Base-by-base conservation (phyloP, 495 filamentous ascomycete species). In the Hypoxylon perforatum region DNA sequence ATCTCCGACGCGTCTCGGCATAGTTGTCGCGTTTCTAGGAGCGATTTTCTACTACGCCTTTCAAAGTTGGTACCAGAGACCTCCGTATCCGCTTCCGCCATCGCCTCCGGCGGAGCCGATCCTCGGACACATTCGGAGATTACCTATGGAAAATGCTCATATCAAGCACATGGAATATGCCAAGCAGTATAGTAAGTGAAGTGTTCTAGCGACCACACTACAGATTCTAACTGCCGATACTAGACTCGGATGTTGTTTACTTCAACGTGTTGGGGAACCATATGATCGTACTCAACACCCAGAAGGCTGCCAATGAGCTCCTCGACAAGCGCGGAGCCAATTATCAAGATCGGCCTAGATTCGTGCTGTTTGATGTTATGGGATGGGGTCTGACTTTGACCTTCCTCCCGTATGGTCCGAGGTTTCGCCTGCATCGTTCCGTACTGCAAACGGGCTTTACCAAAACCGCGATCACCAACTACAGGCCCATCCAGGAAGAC, bases 301-400 rank as follows among this genome's bases (percentile, higher is more conserved):
- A 76, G 23, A 57, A 72, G 39, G 69, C 76, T 2, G 77, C 80
- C 14, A 74, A 73, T 17, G 79, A 80, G 22, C 63, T 82, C n/a
- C 75, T 82, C 1, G 80, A 80, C 21, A 77, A 75, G 41, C 74
- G 78, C 3, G 80, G 80, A 0, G 73, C 75, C 12, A 79, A 77
- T 56, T 82, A 82, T 36, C 71, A 75, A 7, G 80, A 82, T 63
- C 70, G 80, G 11, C 80, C 80, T 1, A 72, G 75, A 30, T 82
- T 82, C 57, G 77, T 85, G 44, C 72, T 84, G 51, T 83, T 82
- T 52, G 82, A 84, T 50, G 77, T 77, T 57, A 81, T 81, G 79
- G 79, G 79, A 61, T 81, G 78, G 79, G 74, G 77, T 0, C 66
- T 78, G 4, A 81, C 79, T 0, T 67, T 85, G 39, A 84, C 82